Percentiles rank a stretch among this genome's conserved stretches.
phyloP scores from a whole-genome alignment of 176 grass and related monocot genomes.

The Eragrostis nindensis region DNA sequence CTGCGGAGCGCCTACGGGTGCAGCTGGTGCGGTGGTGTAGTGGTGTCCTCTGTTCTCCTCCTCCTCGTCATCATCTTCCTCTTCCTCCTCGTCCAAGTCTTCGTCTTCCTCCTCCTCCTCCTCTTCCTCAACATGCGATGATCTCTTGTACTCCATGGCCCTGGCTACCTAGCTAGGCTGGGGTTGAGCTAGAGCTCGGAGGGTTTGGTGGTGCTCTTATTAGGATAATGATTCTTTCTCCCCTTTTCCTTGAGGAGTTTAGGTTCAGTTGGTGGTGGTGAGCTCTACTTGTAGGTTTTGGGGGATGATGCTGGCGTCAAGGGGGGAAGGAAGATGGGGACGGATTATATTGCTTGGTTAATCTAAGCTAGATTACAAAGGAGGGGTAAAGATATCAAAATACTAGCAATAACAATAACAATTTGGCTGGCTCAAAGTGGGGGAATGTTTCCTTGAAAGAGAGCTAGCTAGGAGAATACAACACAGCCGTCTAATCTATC shows the following conservation, averaged over 20 bases:
- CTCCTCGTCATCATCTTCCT: slow-evolving; percentile 22
- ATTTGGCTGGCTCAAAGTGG: slow-evolving; percentile 34
- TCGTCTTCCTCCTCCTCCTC: slow-evolving; percentile 43
- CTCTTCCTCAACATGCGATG: slow-evolving; percentile 52
- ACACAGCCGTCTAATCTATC: slow-evolving; percentile 27
- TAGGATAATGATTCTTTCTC: slow-evolving; percentile 19
- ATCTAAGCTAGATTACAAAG: slow-evolving; percentile 4
- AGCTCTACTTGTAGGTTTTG: slow-evolving; percentile 45
- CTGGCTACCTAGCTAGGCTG: background rate
- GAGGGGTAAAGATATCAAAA: background rate
- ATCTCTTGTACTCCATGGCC: slow-evolving; percentile 69
- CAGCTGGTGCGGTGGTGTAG: slow-evolving; percentile 35
- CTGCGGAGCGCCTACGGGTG: slow-evolving; percentile 19
- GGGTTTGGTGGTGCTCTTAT: slow-evolving; percentile 3
- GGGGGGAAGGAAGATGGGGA: slow-evolving; percentile 29
- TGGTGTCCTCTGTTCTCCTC: slow-evolving; percentile 35
- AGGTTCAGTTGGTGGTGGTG: slow-evolving; percentile 26
- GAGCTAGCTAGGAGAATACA: slow-evolving; percentile 28
- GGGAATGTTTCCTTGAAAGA: slow-evolving; percentile 57
- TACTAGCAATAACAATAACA: background rate
- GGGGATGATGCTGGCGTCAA: slow-evolving; percentile 45
- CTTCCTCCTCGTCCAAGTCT: slow-evolving; percentile 16
- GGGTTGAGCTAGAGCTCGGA: background rate
- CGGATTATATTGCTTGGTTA: slow-evolving; percentile 26
- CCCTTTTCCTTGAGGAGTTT: background rate